Conservation (phyloP, 1,284 basidiomycete species). For the Bondarzewia mesenterica region DNA sequence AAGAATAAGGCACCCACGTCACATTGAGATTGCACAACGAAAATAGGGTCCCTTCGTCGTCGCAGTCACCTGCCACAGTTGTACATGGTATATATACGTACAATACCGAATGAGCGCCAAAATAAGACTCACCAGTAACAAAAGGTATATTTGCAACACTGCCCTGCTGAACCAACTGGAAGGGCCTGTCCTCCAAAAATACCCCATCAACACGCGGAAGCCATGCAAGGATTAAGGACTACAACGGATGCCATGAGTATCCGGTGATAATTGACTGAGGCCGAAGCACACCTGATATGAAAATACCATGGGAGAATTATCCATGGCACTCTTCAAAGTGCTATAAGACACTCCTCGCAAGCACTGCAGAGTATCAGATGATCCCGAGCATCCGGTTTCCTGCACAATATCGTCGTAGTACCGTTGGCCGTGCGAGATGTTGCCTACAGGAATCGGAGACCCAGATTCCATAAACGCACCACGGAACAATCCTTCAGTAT, state of each 20-base stretch:
- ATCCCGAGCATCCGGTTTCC: conserved; percentile 21
- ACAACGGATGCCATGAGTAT: conserved; percentile 11
- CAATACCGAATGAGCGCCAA: neutral
- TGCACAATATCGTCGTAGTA: conserved; percentile 26
- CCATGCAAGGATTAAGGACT: conserved; percentile 19
- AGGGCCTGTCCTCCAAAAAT: conserved; percentile 18
- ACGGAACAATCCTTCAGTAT: conserved; percentile 24
- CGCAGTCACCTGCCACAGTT: conserved; percentile 7
- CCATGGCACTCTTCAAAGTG: conserved; percentile 22
- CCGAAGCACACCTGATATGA: conserved; percentile 17
- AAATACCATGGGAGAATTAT: conserved; percentile 19
- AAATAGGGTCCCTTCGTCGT: conserved; percentile 16
- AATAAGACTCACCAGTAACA: conserved; percentile 13
- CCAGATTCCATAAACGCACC: conserved; percentile 30
- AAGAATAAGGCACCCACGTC: neutral
- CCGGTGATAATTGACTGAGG: neutral
- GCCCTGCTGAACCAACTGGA: conserved; percentile 13
- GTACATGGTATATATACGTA: neutral
- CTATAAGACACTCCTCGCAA: conserved; percentile 28
- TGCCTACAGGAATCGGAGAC: conserved; percentile 22
- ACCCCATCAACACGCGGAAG: conserved; percentile 30
- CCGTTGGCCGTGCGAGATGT: conserved; percentile 22
- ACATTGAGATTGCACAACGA: conserved; percentile 5
- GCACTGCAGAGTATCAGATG: conserved; percentile 31
- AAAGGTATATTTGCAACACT: conserved; percentile 18